Evolutionary conservation across 2,329 filamentous ascomycete genomes (phyloP), one percentile per base, ranked within the genome.

Genomic region (Plectosphaerella plurivora): DNA sequence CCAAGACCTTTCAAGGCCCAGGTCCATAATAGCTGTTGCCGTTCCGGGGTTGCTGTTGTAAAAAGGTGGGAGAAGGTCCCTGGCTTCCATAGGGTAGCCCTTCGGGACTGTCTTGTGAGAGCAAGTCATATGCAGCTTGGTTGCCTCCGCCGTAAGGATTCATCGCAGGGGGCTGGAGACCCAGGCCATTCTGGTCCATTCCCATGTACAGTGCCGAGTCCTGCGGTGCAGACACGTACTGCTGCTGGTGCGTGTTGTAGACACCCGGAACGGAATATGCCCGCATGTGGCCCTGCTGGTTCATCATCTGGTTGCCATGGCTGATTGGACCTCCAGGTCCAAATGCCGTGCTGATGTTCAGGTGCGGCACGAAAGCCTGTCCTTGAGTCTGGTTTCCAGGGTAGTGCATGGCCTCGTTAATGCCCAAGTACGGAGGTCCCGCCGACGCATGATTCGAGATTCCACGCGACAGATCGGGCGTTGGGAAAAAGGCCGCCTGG

Each of bases 191-290:
- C 44, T 61, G 59, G 4, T 56, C 28, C 33, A 70, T 59, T 2
- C 64, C 58, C 3, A 69, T 65, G 37, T 73, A 75, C 1, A 67
- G 60, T 45, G 74, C 72, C 3, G 68, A 54, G 5, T 65, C 63
- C 0, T 61, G 55, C 3, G 62, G 51, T n/a, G 68, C 59, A 11
- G 64, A 58, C 45, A 69, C 64, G 49, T 68, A 73, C 15, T 63
- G 52, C 36, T 61, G 60, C 5, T 57, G 57, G 14, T 60, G 39
- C 9, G 64, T 59, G 35, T 53, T 58, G 49, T 62, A 68, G 28
- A 33, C 28, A 12, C 28, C 28, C 28, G 28, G 28, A 12, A 33
- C 28, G 9, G 28, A 33, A 12, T 33, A 33, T 9, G 28, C 28
- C 28, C 28, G 28, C 28, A 33, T 33, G 28, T 33, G 28, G 28